Evolutionary conservation across 495 filamentous ascomycete genomes (phyloP).

Genomic region (Lophiostoma macrostomum): DNA sequence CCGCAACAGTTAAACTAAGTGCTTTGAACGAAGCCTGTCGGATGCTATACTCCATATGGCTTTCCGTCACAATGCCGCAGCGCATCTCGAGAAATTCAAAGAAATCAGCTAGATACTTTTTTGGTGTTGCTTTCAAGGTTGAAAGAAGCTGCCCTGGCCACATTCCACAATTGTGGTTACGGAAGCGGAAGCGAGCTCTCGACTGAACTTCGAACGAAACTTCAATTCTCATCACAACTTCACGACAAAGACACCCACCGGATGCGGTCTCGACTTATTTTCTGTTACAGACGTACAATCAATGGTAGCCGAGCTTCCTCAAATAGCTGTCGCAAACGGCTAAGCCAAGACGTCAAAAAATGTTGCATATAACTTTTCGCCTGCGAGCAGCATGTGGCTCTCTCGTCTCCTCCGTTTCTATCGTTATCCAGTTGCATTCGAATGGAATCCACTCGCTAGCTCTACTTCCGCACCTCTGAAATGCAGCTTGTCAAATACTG

Average conservation of each 20-base stretch:
- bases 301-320: neutral
- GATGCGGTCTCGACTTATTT: slow-evolving; percentile 3
- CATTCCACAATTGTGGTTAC: slow-evolving; percentile 17
- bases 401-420: neutral
- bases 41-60: too few species aligned
- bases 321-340: slow-evolving; percentile 17
- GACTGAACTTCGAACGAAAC: neutral
- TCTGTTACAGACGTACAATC: neutral
- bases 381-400: slow-evolving; percentile 9
- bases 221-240: neutral
- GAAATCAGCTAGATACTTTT: too few species aligned
- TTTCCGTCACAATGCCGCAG: too few species aligned
- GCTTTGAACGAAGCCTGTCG: too few species aligned
- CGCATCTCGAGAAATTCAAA: too few species aligned
- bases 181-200: slow-evolving; percentile 12
- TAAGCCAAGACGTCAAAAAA: neutral
- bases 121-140: too few species aligned
- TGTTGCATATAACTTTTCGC: slow-evolving; percentile 11
- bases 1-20: too few species aligned
- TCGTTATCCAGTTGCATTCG: neutral
- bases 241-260: slow-evolving; percentile 22
- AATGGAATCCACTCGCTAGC: slow-evolving; percentile 8
- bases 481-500: slow-evolving; percentile 13
- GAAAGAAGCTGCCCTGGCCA: neutral
- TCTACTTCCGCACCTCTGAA: slow-evolving; percentile 1